Conservation (phyloP, 257 asterid species). For the Fraxinus quadrangulata region DNA sequence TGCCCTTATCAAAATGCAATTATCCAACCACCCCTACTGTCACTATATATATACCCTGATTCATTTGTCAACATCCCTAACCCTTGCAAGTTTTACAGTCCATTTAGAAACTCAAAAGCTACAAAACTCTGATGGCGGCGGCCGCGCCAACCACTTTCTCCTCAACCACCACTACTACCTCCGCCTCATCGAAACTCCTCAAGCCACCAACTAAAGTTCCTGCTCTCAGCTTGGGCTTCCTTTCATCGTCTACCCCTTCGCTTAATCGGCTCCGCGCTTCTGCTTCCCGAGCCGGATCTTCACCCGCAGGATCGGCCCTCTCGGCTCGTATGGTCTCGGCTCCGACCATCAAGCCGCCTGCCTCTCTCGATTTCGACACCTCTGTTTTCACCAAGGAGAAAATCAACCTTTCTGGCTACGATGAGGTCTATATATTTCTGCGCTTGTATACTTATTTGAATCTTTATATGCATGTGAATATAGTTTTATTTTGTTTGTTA, state of each 20-base stretch:
- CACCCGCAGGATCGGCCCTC: conserved; percentile 44
- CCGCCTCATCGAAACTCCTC: conserved; percentile 30
- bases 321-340: conserved; percentile 65
- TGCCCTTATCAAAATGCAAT: background rate
- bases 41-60: background rate
- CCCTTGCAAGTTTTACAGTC: background rate
- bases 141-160: conserved; percentile 47
- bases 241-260: conserved; percentile 60
- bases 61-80: background rate
- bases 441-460: background rate
- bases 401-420: conserved; percentile 78
- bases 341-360: conserved; percentile 45
- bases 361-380: conserved; percentile 72
- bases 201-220: conserved; percentile 28
- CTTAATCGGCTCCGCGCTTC: conserved; percentile 48
- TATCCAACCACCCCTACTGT: background rate
- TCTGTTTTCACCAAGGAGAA: conserved; percentile 80
- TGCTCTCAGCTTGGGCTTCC: conserved; percentile 45
- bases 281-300: conserved; percentile 25
- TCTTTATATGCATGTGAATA: background rate
- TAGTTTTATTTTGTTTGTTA: background rate
- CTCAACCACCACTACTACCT: conserved; percentile 31
- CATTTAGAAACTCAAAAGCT: conserved; percentile 23
- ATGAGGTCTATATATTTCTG: conserved; percentile 53
- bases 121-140: conserved; percentile 56